These are phyloP conservation scores for maize (Zea mays) DNA, from an alignment of 176 grass and related monocot species.

Conservation along the genomic window DNA sequence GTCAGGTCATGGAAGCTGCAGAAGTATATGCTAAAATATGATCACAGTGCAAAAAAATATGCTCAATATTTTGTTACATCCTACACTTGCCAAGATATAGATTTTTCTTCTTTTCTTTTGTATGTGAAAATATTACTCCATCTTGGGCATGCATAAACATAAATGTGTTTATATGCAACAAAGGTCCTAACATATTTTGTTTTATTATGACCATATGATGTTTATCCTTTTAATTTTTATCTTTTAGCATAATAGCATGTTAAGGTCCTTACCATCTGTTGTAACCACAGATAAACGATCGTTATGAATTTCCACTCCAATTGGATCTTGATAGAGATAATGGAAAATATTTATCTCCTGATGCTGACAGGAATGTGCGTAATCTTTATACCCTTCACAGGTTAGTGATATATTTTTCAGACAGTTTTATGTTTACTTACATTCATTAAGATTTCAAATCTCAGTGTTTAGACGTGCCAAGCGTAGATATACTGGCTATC, in stretches of 20 bases:
- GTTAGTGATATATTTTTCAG: constrained; percentile 31
- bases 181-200: background rate
- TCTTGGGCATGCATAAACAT: background rate
- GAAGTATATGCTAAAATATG: background rate
- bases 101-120: background rate
- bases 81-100: background rate
- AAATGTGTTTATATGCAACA: background rate
- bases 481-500: constrained; percentile 17
- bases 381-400: constrained; percentile 99
- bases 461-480: background rate
- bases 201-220: background rate
- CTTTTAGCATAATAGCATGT: background rate
- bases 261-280: constrained; percentile 38
- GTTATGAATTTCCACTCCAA: constrained; percentile 95
- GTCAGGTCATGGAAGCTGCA: background rate
- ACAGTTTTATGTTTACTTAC: constrained; percentile 13
- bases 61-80: background rate
- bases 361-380: constrained; percentile 85
- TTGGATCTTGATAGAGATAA: constrained; percentile 96
- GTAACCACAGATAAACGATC: constrained; percentile 93
- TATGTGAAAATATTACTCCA: background rate
- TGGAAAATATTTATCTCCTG: constrained; percentile 93
- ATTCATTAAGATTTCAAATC: constrained; percentile 19
- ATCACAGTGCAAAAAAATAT: background rate
- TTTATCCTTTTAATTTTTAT: background rate